Base-by-base conservation (phyloP, 352 stramenopile genomes). In the Globisporangium paddicum region DNA sequence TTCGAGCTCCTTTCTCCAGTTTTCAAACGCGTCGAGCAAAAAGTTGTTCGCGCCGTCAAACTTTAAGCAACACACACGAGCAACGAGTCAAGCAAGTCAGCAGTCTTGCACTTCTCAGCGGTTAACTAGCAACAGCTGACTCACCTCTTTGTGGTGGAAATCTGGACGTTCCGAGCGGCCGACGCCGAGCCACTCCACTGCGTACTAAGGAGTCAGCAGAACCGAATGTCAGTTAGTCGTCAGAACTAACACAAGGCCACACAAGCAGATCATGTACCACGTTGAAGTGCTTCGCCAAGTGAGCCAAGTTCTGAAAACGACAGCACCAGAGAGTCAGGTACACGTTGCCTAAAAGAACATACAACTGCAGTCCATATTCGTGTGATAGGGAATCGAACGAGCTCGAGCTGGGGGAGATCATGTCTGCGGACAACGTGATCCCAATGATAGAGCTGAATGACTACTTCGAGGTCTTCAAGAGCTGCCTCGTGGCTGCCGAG, bases 141-240 rank as follows among this genome's bases (percentile, higher is more conserved):
- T 58, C 71, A 95, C 82, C 35, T 89, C 77, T 41, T 76, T 84
- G 58, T 79, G 79, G 2, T 75, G 60, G 42, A 91, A 89, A 30
- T 91, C 80, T 14, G 85, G 85, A n/a, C 81, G 82, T 58, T 95
- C 82, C 9, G 81, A 93, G 16, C 85, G 85, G 4, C 79, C 85
- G 35, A 87, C 75, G 47, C 85, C 85, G 47, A 90, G 88, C 85
- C 85, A 95, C 48, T 95, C 82, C 28, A 95, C 85, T 5, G 85
- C 80, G 62, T 93, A 95, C 82, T 93, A 16, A 32, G n/a, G n/a
- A n/a, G n/a, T n/a, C n/a, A n/a, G n/a, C n/a, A 7, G 28, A 32
- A 32, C 28, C n/a, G n/a, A 53, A 6, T 60, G 21, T 50, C 4
- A 21, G 18, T 59, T 9, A 21, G 18, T 59, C 28, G 23, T 11